Base-by-base conservation (phyloP, 345 rosid species). In the Arabidopsis arenosa region DNA sequence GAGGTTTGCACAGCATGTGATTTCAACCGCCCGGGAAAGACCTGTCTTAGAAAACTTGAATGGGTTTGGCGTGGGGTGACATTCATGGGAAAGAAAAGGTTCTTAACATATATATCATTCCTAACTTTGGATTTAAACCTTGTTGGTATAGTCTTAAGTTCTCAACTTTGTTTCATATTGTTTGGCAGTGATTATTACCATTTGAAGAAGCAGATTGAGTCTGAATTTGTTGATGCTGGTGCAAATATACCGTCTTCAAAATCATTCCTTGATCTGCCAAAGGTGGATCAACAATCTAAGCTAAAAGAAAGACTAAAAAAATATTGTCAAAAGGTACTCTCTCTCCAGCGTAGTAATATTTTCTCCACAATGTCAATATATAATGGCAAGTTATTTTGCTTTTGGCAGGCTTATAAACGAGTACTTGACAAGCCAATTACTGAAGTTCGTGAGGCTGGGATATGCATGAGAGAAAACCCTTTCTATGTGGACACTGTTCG, bases 41-140 rank as follows among this genome's bases (percentile, higher is more conserved):
- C 89, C 54, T 94, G 98, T 81, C 96, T 94, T 35, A 81, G 97
- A 49, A 92, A 84, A 77, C 98, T 94, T 81, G 98, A 94, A 82
- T 94, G 98, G 98, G 96, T 90, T 76, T 94, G 98, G 98, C 97
- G 97, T 76, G 98, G 98, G 76, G 97, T 92, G 82, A 83, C 75
- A 71, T 94, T 79, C 81, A 87, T 57, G 90, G 97, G 92, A 52
- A 90, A 92, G 83, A 92, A 78, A 86, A 94, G 96, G 98, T 93
- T 76, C 54, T 49, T 62, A n/a, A 26, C 45, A 74, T 63, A 23
- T 9, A 41, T 45, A 36, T 51, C 5, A n/a, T 75, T 28, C 39
- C 32, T 53, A 39, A 70, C 56, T 65, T 23, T 63, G 78, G 54
- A 66, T 28, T 14, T 44, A 37, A 81, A 55, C 41, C 49, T 63